These are phyloP conservation scores for Adansonia digitata DNA, from an alignment of 345 rosid species.

Conservation along the genomic window DNA sequence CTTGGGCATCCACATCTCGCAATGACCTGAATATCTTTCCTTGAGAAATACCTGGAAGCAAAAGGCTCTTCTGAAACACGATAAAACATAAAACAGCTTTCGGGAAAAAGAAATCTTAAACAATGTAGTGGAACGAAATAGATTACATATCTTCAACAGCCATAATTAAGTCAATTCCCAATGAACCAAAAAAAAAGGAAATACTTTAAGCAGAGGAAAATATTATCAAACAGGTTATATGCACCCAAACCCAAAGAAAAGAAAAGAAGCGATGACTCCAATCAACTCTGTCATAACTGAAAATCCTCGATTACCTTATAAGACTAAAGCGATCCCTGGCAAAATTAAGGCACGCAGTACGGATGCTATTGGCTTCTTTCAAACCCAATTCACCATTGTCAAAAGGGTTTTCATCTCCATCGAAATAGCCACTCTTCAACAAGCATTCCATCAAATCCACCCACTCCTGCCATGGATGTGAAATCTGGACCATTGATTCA, in stretches of 20 bases:
- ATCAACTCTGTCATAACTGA: neutral
- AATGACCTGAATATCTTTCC: conserved; percentile 61
- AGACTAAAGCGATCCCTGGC: conserved; percentile 60
- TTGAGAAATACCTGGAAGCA: conserved; percentile 54
- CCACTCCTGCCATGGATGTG: conserved; percentile 89
- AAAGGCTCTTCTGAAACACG: neutral
- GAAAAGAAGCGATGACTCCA: neutral
- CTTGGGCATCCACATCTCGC: conserved; percentile 83
- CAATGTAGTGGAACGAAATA: neutral
- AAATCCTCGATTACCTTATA: conserved; percentile 43
- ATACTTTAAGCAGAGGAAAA: neutral
- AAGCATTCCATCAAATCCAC: conserved; percentile 56
- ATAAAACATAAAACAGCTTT: neutral
- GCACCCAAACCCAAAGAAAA: conserved; percentile 2
- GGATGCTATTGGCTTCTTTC: conserved; percentile 52
- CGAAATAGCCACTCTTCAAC: conserved; percentile 55
- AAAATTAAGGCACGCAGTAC: conserved; percentile 81
- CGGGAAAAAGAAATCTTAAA: neutral
- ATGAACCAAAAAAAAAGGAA: neutral
- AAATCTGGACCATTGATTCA: conserved; percentile 30
- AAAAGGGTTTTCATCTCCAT: conserved; percentile 38
- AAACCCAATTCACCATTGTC: conserved; percentile 28
- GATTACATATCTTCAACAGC: neutral
- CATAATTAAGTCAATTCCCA: neutral
- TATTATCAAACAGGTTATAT: conserved; percentile 27